These are phyloP conservation scores for Smallanthus sonchifolius DNA, from an alignment of 129 eudicot species.

Conservation along the genomic window DNA sequence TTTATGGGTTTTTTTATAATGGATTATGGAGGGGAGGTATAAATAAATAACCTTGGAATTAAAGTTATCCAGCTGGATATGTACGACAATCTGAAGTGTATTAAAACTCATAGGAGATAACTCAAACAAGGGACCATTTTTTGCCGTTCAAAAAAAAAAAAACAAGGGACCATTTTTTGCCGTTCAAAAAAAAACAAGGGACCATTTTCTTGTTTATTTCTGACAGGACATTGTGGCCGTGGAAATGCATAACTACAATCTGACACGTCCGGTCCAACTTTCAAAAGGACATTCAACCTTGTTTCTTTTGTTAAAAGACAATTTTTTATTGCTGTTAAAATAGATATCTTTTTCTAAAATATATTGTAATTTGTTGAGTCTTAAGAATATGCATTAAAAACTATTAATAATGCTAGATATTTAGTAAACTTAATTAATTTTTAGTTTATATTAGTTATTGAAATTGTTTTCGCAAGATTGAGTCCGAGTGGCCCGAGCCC, in stretches of 20 bases:
- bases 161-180: too few species aligned
- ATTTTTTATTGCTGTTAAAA: too few species aligned
- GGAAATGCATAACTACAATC: background rate
- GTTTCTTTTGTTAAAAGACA: background rate
- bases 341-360: too few species aligned
- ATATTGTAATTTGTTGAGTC: background rate
- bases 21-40: background rate
- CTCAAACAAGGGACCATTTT: background rate
- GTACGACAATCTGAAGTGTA: background rate
- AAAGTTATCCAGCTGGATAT: background rate
- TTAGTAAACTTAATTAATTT: background rate
- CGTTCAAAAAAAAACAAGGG: too few species aligned
- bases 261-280: background rate
- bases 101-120: background rate
- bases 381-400: background rate
- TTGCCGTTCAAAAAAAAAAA: too few species aligned
- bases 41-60: background rate
- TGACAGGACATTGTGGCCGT: constrained; percentile 1
- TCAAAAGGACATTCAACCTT: background rate
- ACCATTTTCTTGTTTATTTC: background rate
- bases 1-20: background rate
- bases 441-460: too few species aligned
- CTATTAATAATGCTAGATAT: background rate
- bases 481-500: too few species aligned
- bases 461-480: too few species aligned